Conservation (phyloP, 2,329 filamentous ascomycete genomes). For the Neoscytalidium dimidiatum region DNA sequence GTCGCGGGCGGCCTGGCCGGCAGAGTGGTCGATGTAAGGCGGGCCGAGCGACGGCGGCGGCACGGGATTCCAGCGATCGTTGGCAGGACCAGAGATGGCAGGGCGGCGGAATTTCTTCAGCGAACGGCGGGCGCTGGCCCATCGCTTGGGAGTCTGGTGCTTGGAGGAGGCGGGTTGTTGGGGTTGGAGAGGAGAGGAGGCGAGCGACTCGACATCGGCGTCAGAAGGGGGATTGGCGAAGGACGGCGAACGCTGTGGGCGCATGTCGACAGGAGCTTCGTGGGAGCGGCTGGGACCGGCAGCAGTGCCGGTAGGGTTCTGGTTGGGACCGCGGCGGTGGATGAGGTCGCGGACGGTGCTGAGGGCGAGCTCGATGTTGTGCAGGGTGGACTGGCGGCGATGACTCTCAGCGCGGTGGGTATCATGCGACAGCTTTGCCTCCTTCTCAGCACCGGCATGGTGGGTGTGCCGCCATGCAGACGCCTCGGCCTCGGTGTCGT, state of each 20-base stretch:
- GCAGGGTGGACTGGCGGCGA: constrained; percentile 17
- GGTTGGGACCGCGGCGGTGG: constrained; percentile 1
- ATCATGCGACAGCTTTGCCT: constrained; percentile 18
- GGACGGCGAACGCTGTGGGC: constrained; percentile 13
- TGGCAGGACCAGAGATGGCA: constrained; percentile 31
- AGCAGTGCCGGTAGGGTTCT: not conserved
- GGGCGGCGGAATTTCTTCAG: constrained; percentile 26
- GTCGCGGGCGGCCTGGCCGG: constrained; percentile 17
- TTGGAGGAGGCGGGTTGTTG: constrained; percentile 3
- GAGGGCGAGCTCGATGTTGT: constrained; percentile 18
- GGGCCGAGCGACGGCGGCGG: constrained; percentile 23
- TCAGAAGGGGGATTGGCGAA: constrained; percentile 10
- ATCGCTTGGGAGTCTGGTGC: constrained; percentile 13
- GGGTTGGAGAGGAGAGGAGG: constrained; percentile 14
- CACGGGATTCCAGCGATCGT: constrained; percentile 30
- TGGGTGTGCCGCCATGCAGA: constrained; percentile 11
- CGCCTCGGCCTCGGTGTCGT: constrained; percentile 12
- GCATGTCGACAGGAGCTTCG: constrained; percentile 14
- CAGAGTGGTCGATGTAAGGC: constrained; percentile 14
- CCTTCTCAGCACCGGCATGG: constrained; percentile 17
- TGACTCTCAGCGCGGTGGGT: not conserved
- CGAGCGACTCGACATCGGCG: constrained; percentile 9
- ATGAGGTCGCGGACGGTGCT: constrained; percentile 18
- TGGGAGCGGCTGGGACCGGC: constrained; percentile 15
- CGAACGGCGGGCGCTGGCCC: constrained; percentile 18